These are phyloP conservation scores for Salinomyces thailandicus DNA, from an alignment of 2,329 filamentous ascomycete species.

Conservation along the genomic window DNA sequence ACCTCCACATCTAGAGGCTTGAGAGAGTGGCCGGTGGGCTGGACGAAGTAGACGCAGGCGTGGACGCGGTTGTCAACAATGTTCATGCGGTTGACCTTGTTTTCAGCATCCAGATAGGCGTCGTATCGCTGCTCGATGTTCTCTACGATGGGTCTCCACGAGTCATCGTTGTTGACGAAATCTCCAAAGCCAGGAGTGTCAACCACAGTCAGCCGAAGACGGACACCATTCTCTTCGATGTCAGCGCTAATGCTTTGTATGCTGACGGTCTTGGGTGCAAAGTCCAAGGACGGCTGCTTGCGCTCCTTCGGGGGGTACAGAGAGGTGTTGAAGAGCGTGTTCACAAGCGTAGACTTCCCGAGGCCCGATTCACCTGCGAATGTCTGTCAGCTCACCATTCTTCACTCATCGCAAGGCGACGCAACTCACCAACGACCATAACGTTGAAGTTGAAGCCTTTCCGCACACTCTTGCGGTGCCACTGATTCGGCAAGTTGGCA, in stretches of 20 bases:
- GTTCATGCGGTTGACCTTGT: constrained; percentile 99
- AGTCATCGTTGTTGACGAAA: constrained; percentile 99
- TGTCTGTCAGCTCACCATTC: constrained; percentile 2
- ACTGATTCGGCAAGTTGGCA: constrained; percentile 97
- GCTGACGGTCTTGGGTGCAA: constrained; percentile 74
- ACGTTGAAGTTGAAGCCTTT: constrained; percentile 99
- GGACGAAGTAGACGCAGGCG: constrained; percentile 98
- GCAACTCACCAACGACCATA: constrained; percentile 91
- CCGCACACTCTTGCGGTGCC: constrained; percentile 99
- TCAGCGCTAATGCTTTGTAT: constrained; percentile 46
- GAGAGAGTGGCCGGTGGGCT: constrained; percentile 94
- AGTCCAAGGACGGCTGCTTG: constrained; percentile 93
- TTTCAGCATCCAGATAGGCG: constrained; percentile 96
- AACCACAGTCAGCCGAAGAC: constrained; percentile 89
- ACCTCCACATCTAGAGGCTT: constrained; percentile 99
- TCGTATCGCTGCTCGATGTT: constrained; percentile 99
- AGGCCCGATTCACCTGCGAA: constrained; percentile 86
- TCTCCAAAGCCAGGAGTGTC: constrained; percentile 97
- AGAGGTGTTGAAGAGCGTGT: constrained; percentile 99
- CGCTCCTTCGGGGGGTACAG: constrained; percentile 98
- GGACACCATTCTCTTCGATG: constrained; percentile 97
- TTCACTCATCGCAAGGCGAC: neutral
- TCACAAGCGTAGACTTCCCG: constrained; percentile 97
- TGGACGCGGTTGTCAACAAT: constrained; percentile 99
- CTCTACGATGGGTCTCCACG: constrained; percentile 97